Conservation (phyloP, 2,329 filamentous ascomycete genomes). For the Rhynchosporium graminicola region DNA sequence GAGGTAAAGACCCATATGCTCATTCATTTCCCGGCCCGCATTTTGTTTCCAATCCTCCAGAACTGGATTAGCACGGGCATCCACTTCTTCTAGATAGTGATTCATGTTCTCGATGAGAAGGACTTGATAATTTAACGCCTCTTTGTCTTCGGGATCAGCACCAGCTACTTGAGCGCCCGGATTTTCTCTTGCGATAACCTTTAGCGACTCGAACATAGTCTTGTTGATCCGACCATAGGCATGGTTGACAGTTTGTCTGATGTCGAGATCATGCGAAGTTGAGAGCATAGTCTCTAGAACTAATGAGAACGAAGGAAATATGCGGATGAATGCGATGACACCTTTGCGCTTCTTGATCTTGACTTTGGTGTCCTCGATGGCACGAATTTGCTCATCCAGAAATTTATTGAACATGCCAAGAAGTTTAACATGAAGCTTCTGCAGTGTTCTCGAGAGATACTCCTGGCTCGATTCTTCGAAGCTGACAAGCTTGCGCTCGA, state of each 20-base stretch:
- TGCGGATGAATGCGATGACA: conserved; percentile 91
- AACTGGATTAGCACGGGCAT: conserved; percentile 70
- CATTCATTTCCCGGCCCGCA: conserved; percentile 74
- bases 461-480: conserved; percentile 92
- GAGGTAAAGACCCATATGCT: conserved; percentile 87
- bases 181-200: conserved; percentile 82
- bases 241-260: conserved; percentile 78
- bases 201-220: conserved; percentile 95
- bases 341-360: conserved; percentile 99
- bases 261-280: conserved; percentile 59
- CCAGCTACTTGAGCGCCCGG: conserved; percentile 49
- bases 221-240: conserved; percentile 89
- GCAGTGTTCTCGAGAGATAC: conserved; percentile 76
- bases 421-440: conserved; percentile 75
- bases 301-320: conserved; percentile 84
- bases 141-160: conserved; percentile 82
- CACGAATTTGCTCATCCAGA: conserved; percentile 90
- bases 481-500: conserved; percentile 77
- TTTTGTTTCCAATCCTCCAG: conserved; percentile 81
- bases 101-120: conserved; percentile 99
- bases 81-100: conserved; percentile 90
- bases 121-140: conserved; percentile 95
- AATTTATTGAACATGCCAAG: conserved; percentile 81
- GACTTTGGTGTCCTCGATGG: conserved; percentile 97
- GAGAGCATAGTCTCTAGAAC: conserved; percentile 83